Evolutionary conservation across 768 basidiomycete genomes (phyloP).

Genomic region (Hericium alpestre): DNA sequence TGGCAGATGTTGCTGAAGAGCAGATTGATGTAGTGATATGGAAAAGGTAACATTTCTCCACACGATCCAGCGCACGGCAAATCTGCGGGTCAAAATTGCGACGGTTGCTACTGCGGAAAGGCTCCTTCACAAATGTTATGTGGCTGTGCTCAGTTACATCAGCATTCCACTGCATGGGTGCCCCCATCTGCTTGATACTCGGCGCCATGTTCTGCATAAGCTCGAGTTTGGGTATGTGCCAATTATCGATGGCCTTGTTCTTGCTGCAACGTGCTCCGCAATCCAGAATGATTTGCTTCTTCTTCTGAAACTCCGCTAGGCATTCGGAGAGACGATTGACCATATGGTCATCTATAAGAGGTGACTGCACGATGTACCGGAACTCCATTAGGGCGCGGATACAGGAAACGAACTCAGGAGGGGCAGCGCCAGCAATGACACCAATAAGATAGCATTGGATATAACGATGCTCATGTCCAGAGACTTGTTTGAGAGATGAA

Average conservation of each 20-base stretch:
- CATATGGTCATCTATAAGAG: constrained; percentile 8
- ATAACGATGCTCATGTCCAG: constrained; percentile 29
- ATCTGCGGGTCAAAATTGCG: neutral
- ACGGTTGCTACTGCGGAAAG: neutral
- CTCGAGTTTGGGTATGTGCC: constrained; percentile 35
- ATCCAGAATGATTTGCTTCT: constrained; percentile 25
- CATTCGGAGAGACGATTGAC: constrained; percentile 4
- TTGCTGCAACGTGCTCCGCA: constrained; percentile 20
- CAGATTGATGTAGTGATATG: neutral
- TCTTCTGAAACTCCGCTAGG: constrained; percentile 22
- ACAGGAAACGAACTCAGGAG: constrained; percentile 22
- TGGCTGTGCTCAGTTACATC: neutral
- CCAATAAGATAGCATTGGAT: constrained; percentile 26
- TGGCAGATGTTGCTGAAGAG: too few relatives aligned
- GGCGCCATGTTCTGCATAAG: neutral
- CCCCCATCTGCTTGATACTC: neutral
- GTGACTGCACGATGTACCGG: constrained; percentile 24
- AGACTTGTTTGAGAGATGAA: constrained; percentile 31
- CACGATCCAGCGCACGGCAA: neutral
- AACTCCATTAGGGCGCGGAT: constrained; percentile 29
- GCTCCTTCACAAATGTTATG: neutral
- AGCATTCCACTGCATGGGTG: neutral
- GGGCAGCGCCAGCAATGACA: constrained; percentile 26
- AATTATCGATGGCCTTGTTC: constrained; percentile 18
- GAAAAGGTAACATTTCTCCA: neutral